A percentile compares a stretch with the other conserved stretches of the same genome.
Conservation (phyloP, 2,329 filamentous ascomycete genomes). For the Cryphonectria carpinicola region DNA sequence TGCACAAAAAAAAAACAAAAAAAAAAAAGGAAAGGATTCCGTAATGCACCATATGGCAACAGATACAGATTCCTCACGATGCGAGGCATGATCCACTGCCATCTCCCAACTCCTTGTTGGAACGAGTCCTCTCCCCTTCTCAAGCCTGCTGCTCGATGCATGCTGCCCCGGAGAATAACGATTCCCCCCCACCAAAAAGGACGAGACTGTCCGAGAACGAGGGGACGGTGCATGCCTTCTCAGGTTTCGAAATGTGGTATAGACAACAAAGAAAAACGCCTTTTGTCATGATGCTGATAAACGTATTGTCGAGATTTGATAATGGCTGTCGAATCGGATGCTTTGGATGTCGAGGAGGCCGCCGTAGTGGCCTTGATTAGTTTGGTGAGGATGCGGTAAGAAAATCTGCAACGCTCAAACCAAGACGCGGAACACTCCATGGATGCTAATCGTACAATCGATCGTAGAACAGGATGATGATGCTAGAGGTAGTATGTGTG, state of each 20-base stretch:
- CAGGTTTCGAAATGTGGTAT: not conserved
- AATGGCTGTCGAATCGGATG: slow-evolving; percentile 18
- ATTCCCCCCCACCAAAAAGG: not conserved
- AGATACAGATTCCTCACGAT: not conserved
- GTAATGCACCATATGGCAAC: slow-evolving; percentile 1
- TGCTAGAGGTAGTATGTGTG: slow-evolving; percentile 1
- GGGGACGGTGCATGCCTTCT: not conserved
- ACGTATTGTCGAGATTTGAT: slow-evolving; percentile 7
- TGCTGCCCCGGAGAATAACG: not conserved
- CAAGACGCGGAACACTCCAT: slow-evolving; percentile 16
- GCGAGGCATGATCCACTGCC: not conserved
- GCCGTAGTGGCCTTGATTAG: slow-evolving; percentile 5
- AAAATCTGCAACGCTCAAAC: slow-evolving; percentile 22
- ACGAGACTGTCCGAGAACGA: not conserved
- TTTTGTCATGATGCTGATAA: slow-evolving; percentile 24
- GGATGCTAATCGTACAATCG: slow-evolving; percentile 29
- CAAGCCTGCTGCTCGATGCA: not conserved
- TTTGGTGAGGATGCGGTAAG: slow-evolving; percentile 11
- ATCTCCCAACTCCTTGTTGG: not conserved
- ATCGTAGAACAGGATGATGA: slow-evolving; percentile 23
- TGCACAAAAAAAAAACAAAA: not conserved
- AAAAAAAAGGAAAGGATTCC: not conserved
- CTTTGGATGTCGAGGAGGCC: slow-evolving; percentile 18
- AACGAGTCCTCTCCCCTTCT: not conserved
- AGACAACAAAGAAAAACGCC: slow-evolving; percentile 16